Base-by-base conservation (phyloP, 1,284 basidiomycete genomes). In the Cystobasidiaceae sp. region DNA sequence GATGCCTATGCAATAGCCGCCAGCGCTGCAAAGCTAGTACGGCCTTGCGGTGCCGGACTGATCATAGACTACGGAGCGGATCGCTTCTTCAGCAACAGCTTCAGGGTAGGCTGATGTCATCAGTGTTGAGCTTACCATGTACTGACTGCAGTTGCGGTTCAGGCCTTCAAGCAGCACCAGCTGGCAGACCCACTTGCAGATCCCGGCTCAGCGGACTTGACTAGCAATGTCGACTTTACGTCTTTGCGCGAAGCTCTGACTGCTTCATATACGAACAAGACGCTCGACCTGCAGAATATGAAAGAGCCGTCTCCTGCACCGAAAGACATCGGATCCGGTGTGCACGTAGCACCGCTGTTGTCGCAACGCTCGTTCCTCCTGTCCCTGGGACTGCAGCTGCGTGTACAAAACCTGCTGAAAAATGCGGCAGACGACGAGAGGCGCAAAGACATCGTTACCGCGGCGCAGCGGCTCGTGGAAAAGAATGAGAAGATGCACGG, bases 161-260 rank as follows among this genome's bases (percentile, higher is more conserved):
- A 94, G 88, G 94, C 88, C 0, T 97, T 99, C 82, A 86, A 86
- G 71, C 80, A 85, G 28, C 96, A 98, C 76, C 81, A 87, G 68
- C 84, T 93, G 21, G 89, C 91, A 0, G 88, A 93, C 74, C 82
- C 90, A 0, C 93, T 98, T 73, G 81, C 87, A 61, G 78, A 82
- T 9, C 93, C 94, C 0, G 94, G 96, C 11, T 82, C 88, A 49
- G 88, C 89, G 48, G 96, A 98, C 76, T 78, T 98, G 52, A 98
- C 96, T 0, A 87, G 88, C 32, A 97, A 98, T 74, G 94, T 99
- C 56, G 93, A 98, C 77, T 99, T 98, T 77, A 83, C 85, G 0
- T 90, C 90, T 75, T 81, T 98, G 43, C 82, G 83, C 70, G 90
- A 93, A 76, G 86, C 90, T 0, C 79, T 93, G 67, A 75, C 55